Conservation (phyloP, 2,329 filamentous ascomycete genomes). For the Magnaporthales sp. region DNA sequence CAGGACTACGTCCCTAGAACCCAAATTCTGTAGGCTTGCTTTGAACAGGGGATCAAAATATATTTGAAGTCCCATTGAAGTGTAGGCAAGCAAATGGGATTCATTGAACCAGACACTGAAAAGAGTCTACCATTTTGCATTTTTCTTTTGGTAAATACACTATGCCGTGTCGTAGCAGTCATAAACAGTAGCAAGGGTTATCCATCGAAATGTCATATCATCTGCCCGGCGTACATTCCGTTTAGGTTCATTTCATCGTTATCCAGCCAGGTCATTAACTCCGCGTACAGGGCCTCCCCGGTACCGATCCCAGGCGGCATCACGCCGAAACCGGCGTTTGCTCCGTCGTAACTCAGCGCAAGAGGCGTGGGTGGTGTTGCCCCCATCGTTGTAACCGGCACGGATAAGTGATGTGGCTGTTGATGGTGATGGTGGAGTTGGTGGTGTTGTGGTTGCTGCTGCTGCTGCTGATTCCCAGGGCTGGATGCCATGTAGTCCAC, state of each 20-base stretch:
- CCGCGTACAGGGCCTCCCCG: slow-evolving; percentile 4
- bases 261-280: slow-evolving; percentile 6
- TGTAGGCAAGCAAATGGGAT: neutral
- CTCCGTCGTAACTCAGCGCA: neutral
- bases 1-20: too few relatives aligned
- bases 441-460: neutral
- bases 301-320: neutral
- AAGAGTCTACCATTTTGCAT: neutral
- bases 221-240: neutral
- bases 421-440: neutral
- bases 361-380: too few relatives aligned
- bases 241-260: neutral
- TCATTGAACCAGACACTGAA: neutral
- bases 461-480: neutral
- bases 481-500: neutral
- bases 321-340: neutral
- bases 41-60: neutral
- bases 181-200: neutral
- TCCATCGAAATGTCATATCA: neutral
- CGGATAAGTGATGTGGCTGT: neutral
- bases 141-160: neutral
- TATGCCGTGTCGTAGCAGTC: neutral
- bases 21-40: too few relatives aligned
- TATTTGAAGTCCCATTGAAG: neutral
- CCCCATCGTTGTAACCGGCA: neutral